Conservation (phyloP, 2,329 filamentous ascomycete genomes). For the Cladorrhinum sp. region DNA sequence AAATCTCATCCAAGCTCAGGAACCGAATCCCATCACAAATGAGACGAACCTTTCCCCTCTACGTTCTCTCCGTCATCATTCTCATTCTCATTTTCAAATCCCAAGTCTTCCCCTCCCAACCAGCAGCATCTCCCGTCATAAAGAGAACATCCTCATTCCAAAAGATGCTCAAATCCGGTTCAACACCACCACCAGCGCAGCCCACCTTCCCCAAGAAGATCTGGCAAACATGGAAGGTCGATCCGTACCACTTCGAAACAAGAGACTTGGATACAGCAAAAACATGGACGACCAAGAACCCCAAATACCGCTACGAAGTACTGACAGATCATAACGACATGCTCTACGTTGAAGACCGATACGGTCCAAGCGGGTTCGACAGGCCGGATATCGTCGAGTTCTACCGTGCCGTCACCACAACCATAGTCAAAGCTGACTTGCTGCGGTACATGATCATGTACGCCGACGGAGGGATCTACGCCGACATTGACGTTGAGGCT, state of each 20-base stretch:
- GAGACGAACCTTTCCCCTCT: conserved; percentile 46
- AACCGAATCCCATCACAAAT: conserved; percentile 46
- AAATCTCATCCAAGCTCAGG: conserved; percentile 36
- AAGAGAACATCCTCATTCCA: conserved; percentile 11
- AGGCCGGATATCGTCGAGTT: conserved; percentile 63
- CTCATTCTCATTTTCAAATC: conserved; percentile 47
- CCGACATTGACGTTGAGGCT: conserved; percentile 44
- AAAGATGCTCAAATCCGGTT: background rate
- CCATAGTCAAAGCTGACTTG: conserved; percentile 65
- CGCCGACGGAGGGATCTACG: conserved; percentile 56
- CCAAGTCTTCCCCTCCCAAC: conserved; percentile 35
- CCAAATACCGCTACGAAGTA: conserved; percentile 64
- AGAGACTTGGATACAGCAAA: conserved; percentile 58
- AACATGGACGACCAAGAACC: conserved; percentile 66
- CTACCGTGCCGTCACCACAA: conserved; percentile 57
- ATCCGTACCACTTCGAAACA: conserved; percentile 63
- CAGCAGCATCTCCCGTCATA: conserved; percentile 9
- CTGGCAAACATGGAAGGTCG: conserved; percentile 75
- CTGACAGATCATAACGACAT: conserved; percentile 66
- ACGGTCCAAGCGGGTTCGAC: conserved; percentile 61
- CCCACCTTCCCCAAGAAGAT: conserved; percentile 62
- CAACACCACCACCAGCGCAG: conserved; percentile 11
- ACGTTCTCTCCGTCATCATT: conserved; percentile 42
- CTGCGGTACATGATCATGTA: conserved; percentile 67
- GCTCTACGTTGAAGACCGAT: conserved; percentile 65